Evolutionary conservation across 495 filamentous ascomycete species (phyloP).

Genomic region (Hypomontagnella monticulosa): DNA sequence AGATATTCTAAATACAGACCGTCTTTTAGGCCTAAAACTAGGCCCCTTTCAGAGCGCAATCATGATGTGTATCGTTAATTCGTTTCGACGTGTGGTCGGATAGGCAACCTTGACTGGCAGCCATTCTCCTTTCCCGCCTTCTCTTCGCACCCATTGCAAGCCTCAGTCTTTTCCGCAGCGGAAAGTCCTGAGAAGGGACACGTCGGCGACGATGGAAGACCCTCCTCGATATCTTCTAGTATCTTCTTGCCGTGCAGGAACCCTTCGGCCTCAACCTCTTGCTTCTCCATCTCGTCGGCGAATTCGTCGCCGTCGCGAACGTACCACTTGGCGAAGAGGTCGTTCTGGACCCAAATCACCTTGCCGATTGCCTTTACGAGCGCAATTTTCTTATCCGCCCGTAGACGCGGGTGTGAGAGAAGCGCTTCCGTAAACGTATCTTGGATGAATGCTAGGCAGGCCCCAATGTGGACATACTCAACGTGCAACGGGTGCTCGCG

Average conservation of each 20-base stretch:
- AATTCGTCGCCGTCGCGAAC: conserved; percentile 77
- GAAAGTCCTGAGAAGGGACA: conserved; percentile 43
- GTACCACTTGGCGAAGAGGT: conserved; percentile 81
- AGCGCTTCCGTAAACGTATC: conserved; percentile 79
- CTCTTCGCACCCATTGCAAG: conserved; percentile 31
- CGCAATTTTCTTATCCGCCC: conserved; percentile 70
- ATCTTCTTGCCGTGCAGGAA: conserved; percentile 61
- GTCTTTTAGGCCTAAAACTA: too few species aligned
- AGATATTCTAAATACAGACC: too few species aligned
- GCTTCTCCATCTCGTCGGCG: conserved; percentile 66
- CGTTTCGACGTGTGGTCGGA: conserved; percentile 31
- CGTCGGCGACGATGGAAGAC: conserved; percentile 11
- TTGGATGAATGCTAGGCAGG: conserved; percentile 72
- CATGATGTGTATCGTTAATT: not conserved
- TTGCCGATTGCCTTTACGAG: conserved; percentile 71
- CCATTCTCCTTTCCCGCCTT: conserved; percentile 26
- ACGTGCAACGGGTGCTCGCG: conserved; percentile 72
- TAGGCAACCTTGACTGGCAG: conserved; percentile 23
- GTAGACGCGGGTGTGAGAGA: conserved; percentile 71
- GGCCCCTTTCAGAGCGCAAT: not conserved
- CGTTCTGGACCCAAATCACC: conserved; percentile 78
- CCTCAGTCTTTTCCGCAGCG: conserved; percentile 20
- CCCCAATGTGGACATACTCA: conserved; percentile 80
- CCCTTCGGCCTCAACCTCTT: conserved; percentile 69
- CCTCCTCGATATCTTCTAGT: conserved; percentile 47